phyloP scores from a whole-genome alignment of 257 asterid genomes.

The Nemophila menziesii region DNA sequence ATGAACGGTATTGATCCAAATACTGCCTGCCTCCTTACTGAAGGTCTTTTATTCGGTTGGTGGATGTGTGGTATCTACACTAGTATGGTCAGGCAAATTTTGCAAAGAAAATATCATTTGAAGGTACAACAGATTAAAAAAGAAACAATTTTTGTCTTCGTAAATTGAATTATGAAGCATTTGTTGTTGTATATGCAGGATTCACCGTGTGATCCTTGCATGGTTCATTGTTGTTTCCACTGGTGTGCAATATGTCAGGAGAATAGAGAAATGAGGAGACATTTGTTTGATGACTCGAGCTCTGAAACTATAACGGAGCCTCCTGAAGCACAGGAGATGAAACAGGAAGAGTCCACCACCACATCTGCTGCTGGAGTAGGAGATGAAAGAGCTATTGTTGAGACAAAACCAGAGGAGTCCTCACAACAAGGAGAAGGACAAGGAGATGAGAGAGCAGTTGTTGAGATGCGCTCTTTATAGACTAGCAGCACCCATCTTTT shows the following conservation, averaged over 20 bases:
- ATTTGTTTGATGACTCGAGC: constrained; percentile 18
- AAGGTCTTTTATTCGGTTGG: constrained; percentile 74
- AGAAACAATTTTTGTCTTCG: neutral
- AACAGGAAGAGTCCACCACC: constrained; percentile 16
- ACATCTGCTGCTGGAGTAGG: constrained; percentile 18
- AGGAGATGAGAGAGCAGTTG: no score
- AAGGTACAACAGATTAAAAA: constrained; percentile 28
- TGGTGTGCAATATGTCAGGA: constrained; percentile 95
- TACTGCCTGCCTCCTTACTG: constrained; percentile 48
- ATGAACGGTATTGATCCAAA: constrained; percentile 63
- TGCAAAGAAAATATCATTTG: constrained; percentile 67
- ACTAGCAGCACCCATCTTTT: no score
- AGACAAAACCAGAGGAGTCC: no score
- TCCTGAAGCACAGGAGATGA: constrained; percentile 58
- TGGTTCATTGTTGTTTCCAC: constrained; percentile 74
- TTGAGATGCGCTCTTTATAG: no score
- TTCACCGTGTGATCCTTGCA: constrained; percentile 72
- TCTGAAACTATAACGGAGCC: constrained; percentile 32
- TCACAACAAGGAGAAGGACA: no score
- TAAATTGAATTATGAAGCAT: neutral
- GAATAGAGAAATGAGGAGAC: constrained; percentile 52
- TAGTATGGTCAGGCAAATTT: constrained; percentile 64
- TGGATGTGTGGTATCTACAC: constrained; percentile 84
- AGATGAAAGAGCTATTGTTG: constrained; percentile 23
- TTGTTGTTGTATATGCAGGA: constrained; percentile 31